Evolutionary conservation across 768 basidiomycete species (phyloP).

Genomic region (Russula sp.): DNA sequence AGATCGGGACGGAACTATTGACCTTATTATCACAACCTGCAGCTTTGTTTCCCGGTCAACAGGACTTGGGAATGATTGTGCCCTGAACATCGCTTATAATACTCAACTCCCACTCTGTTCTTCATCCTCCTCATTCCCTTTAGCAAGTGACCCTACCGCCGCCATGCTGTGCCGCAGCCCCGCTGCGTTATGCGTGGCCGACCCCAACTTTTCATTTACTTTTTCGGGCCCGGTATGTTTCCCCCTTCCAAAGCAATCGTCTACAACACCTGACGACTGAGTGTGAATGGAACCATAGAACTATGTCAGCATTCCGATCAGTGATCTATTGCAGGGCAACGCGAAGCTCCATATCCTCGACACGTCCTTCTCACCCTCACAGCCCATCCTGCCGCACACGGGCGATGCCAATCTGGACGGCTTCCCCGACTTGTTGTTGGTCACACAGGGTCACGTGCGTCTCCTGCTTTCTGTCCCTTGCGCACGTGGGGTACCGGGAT

Average conservation of each 20-base stretch:
- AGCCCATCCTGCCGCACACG: slow-evolving; percentile 73
- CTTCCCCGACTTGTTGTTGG: slow-evolving; percentile 79
- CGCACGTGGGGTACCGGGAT: slow-evolving; percentile 42
- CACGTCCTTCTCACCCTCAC: slow-evolving; percentile 51
- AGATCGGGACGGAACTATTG: slow-evolving; percentile 96
- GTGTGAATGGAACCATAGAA: slow-evolving; percentile 37
- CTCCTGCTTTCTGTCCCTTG: slow-evolving; percentile 64
- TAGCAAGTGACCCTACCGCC: slow-evolving; percentile 35
- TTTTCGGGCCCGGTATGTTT: slow-evolving; percentile 15
- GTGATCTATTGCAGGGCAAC: slow-evolving; percentile 45
- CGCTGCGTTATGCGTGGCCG: slow-evolving; percentile 74
- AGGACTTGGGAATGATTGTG: slow-evolving; percentile 72
- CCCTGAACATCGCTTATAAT: slow-evolving; percentile 91
- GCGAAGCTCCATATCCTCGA: slow-evolving; percentile 62
- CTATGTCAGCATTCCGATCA: slow-evolving; percentile 61
- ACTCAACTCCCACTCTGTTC: slow-evolving; percentile 80
- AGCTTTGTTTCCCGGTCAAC: slow-evolving; percentile 54
- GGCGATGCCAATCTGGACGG: slow-evolving; percentile 94
- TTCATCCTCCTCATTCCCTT: slow-evolving; percentile 45
- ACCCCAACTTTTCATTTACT: slow-evolving; percentile 75
- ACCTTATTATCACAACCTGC: slow-evolving; percentile 90
- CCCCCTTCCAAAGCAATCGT: background rate
- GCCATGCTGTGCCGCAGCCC: slow-evolving; percentile 56
- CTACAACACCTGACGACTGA: background rate
- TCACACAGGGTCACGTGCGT: slow-evolving; percentile 50